These are phyloP conservation scores for Xylaria arbuscula DNA, from an alignment of 2,329 filamentous ascomycete species.

Conservation along the genomic window DNA sequence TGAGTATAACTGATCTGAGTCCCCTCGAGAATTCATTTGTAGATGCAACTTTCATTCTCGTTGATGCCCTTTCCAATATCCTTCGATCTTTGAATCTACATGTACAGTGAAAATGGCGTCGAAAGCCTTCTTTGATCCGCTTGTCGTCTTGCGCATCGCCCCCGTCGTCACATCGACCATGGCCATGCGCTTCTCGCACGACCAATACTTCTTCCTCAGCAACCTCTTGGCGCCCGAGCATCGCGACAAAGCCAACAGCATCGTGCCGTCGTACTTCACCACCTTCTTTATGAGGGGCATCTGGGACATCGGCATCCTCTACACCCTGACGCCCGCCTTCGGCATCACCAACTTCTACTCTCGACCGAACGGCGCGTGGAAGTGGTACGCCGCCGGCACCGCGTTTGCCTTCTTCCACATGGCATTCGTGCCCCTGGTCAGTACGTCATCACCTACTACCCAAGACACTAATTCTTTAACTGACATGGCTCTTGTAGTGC, in stretches of 20 bases:
- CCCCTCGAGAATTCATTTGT: no score
- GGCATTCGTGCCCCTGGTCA: slow-evolving; percentile 49
- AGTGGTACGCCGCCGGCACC: slow-evolving; percentile 49
- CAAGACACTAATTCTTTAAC: neutral
- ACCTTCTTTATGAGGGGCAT: slow-evolving; percentile 53
- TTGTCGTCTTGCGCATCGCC: slow-evolving; percentile 55
- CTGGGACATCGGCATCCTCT: slow-evolving; percentile 46
- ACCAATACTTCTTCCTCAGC: slow-evolving; percentile 58
- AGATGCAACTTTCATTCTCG: neutral
- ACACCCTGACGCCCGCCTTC: slow-evolving; percentile 44
- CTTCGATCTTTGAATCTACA: no score
- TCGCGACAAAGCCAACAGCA: slow-evolving; percentile 48
- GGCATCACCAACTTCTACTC: slow-evolving; percentile 46
- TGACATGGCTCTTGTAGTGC: slow-evolving; percentile 34
- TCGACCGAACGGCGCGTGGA: slow-evolving; percentile 38
- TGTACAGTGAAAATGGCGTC: slow-evolving; percentile 52
- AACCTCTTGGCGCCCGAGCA: slow-evolving; percentile 50
- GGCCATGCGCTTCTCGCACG: slow-evolving; percentile 58
- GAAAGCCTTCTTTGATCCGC: slow-evolving; percentile 52
- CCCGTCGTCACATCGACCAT: slow-evolving; percentile 61
- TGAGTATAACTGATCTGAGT: no score
- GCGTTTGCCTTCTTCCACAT: slow-evolving; percentile 48
- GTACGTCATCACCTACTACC: slow-evolving; percentile 21
- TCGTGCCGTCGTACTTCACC: slow-evolving; percentile 58
- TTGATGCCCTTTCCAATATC: neutral